Evolutionary conservation across 2,329 filamentous ascomycete genomes (phyloP).

Genomic region (Colletotrichum cereale): DNA sequence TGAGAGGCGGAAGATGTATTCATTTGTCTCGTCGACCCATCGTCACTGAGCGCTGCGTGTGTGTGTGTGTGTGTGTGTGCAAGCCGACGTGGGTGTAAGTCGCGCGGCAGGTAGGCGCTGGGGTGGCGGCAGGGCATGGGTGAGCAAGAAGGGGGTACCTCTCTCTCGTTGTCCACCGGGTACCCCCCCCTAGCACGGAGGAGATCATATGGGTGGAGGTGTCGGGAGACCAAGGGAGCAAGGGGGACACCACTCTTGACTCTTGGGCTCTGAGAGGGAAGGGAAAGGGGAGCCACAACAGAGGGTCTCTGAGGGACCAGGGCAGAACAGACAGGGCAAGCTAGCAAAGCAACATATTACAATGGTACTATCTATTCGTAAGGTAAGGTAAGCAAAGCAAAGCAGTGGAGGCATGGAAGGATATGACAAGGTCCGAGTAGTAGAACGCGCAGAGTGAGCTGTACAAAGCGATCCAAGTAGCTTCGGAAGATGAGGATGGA

Average conservation of each 20-base stretch:
- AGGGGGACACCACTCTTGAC: constrained; percentile 30
- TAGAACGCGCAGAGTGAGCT: neutral
- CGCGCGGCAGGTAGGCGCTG: constrained; percentile 33
- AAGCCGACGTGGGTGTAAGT: constrained; percentile 39
- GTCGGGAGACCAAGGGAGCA: constrained; percentile 41
- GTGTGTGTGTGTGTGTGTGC: constrained; percentile 7
- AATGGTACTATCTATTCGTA: neutral
- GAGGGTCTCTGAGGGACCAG: constrained; percentile 23
- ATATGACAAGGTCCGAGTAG: constrained; percentile 14
- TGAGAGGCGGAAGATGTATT: constrained; percentile 40
- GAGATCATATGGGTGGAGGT: constrained; percentile 42
- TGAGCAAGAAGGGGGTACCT: constrained; percentile 9
- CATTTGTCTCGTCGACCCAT: constrained; percentile 35
- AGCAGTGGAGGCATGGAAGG: constrained; percentile 16
- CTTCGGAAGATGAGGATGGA: neutral
- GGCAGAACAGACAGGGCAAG: constrained; percentile 25
- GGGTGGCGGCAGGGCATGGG: constrained; percentile 40
- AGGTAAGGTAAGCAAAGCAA: constrained; percentile 34
- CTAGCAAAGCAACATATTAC: constrained; percentile 21
- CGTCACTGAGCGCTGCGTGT: constrained; percentile 18
- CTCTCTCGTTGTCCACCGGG: constrained; percentile 24
- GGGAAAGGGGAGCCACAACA: constrained; percentile 15
- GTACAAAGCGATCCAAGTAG: neutral
- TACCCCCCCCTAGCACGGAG: constrained; percentile 36
- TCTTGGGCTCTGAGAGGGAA: constrained; percentile 30